Percentiles rank a stretch among this genome's conserved stretches.
phyloP scores from a whole-genome alignment of 371 early-diverging fungal genomes.

The Mucor irregularis region DNA sequence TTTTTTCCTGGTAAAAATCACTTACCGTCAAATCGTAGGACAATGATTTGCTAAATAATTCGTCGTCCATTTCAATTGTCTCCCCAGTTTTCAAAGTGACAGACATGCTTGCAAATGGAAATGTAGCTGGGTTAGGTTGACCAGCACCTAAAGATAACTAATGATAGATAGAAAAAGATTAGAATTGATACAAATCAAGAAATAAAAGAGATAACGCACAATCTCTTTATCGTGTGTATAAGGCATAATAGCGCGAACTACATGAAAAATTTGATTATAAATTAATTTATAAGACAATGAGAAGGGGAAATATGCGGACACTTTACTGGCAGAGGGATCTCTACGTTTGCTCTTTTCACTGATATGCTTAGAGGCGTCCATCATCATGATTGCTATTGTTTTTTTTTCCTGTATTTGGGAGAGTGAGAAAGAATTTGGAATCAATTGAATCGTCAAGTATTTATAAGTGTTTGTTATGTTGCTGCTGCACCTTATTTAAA shows the following conservation, averaged over 20 bases:
- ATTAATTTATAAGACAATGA: too few species aligned
- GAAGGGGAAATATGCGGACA: not conserved
- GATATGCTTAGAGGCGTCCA: slow-evolving; percentile 16
- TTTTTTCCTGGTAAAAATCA: not conserved
- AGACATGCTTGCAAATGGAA: slow-evolving; percentile 68
- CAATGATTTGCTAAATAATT: slow-evolving; percentile 45
- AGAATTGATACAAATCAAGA: not conserved
- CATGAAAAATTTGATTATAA: not conserved
- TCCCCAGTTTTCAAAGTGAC: slow-evolving; percentile 67
- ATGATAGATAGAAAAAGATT: too few species aligned
- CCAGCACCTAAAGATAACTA: slow-evolving; percentile 74
- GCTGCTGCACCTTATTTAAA: too few species aligned
- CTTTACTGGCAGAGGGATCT: slow-evolving; percentile 23
- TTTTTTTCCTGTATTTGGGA: not conserved
- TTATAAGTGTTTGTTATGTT: too few species aligned
- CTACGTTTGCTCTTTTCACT: slow-evolving; percentile 16
- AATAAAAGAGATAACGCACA: slow-evolving; percentile 25
- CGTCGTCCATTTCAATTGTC: slow-evolving; percentile 44
- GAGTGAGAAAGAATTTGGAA: too few species aligned
- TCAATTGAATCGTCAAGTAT: too few species aligned
- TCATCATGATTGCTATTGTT: not conserved
- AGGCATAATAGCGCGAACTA: slow-evolving; percentile 19
- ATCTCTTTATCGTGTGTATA: slow-evolving; percentile 37
- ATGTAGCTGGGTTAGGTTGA: slow-evolving; percentile 71
- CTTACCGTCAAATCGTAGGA: slow-evolving; percentile 64